phyloP scores from a whole-genome alignment of 1,284 basidiomycete genomes.

The Apiotrichum akiyoshidainum region DNA sequence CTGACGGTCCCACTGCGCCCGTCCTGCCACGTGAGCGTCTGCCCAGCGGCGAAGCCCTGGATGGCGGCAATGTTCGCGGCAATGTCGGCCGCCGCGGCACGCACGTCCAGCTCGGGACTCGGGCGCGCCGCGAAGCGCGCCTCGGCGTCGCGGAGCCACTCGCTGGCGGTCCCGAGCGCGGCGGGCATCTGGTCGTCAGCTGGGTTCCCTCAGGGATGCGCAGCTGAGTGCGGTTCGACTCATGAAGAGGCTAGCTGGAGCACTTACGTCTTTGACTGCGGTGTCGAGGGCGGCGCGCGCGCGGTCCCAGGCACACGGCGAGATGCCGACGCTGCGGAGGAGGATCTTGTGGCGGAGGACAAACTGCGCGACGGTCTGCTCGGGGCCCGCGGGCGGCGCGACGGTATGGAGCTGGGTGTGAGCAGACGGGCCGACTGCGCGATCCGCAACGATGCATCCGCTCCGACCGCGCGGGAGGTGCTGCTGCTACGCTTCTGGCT shows the following conservation, averaged over 20 bases:
- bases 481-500: too few species aligned
- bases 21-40: not conserved
- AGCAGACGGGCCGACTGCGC: too few species aligned
- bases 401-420: slow-evolving; percentile 19
- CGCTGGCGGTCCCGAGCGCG: not conserved
- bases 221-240: too few species aligned
- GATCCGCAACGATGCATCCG: too few species aligned
- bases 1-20: not conserved
- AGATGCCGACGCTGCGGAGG: not conserved
- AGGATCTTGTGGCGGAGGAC: slow-evolving; percentile 18
- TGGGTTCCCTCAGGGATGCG: not conserved
- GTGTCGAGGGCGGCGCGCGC: not conserved
- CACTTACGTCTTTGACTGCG: not conserved
- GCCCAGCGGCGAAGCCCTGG: not conserved
- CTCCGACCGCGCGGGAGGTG: too few species aligned
- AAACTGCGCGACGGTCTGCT: slow-evolving; percentile 10
- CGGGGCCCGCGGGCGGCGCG: not conserved
- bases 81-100: not conserved
- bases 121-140: not conserved
- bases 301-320: not conserved
- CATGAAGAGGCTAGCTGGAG: too few species aligned
- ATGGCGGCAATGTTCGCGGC: not conserved
- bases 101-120: not conserved
- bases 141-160: not conserved
- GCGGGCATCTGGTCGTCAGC: not conserved